These are phyloP conservation scores for Yamagishiella unicocca DNA, from an alignment of 139 green algal species.

Conservation along the genomic window DNA sequence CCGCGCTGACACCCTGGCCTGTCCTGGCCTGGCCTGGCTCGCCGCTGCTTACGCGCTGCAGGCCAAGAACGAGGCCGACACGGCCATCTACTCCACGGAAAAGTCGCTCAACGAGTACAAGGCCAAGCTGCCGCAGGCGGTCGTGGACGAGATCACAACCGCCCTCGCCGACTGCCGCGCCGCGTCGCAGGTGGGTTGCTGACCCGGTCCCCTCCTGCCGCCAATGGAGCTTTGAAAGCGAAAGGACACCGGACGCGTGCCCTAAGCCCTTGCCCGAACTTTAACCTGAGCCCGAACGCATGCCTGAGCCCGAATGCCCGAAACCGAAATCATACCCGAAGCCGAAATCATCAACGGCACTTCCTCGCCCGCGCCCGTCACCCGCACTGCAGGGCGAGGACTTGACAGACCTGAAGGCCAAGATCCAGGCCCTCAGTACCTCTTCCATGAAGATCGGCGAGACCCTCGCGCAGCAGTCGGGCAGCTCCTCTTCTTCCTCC, in stretches of 20 bases:
- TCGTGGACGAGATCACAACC: slow-evolving; percentile 90
- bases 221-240: neutral
- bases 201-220: neutral
- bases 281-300: too few relatives aligned
- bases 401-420: slow-evolving; percentile 73
- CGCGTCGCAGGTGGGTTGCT: slow-evolving; percentile 53
- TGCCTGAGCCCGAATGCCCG: too few relatives aligned
- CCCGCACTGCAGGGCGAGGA: slow-evolving; percentile 66
- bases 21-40: too few relatives aligned
- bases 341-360: neutral
- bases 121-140: slow-evolving; percentile 79
- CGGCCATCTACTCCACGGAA: slow-evolving; percentile 90
- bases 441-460: slow-evolving; percentile 98
- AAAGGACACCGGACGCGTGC: too few relatives aligned
- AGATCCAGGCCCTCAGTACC: slow-evolving; percentile 86
- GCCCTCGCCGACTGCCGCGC: slow-evolving; percentile 83
- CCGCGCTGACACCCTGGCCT: too few relatives aligned
- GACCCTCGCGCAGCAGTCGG: slow-evolving; percentile 65
- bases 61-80: slow-evolving; percentile 92
- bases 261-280: too few relatives aligned
- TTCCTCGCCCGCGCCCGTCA: neutral
- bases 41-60: neutral
- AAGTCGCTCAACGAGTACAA: slow-evolving; percentile 96
- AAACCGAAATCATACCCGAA: too few relatives aligned
- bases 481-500: neutral